A percentile compares a stretch with the other conserved stretches of the same genome.
phyloP scores from a whole-genome alignment of 257 asterid species.

The Eucommia ulmoides region DNA sequence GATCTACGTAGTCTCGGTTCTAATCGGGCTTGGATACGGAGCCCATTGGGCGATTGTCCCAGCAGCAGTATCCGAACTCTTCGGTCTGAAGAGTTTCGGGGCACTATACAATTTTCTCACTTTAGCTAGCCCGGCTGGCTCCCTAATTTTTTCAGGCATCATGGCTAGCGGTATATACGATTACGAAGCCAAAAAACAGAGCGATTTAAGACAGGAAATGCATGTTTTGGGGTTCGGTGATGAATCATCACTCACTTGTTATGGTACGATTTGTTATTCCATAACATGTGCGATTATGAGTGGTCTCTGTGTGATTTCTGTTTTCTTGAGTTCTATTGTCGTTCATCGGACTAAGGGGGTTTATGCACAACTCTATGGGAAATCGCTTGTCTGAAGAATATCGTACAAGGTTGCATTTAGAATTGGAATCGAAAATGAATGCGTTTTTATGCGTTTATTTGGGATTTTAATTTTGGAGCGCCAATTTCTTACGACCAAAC shows the following conservation, averaged over 20 bases:
- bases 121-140: slow-evolving; percentile 76
- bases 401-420: no score
- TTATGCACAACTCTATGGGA: slow-evolving; percentile 24
- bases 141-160: slow-evolving; percentile 64
- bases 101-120: slow-evolving; percentile 74
- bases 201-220: not conserved
- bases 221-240: not conserved
- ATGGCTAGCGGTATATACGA: slow-evolving; percentile 82
- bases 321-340: slow-evolving; percentile 24
- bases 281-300: slow-evolving; percentile 30
- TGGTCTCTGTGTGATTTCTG: slow-evolving; percentile 26
- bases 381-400: slow-evolving; percentile 13
- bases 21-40: slow-evolving; percentile 32
- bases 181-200: slow-evolving; percentile 63
- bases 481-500: no score
- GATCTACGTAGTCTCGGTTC: slow-evolving; percentile 25
- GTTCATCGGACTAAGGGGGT: slow-evolving; percentile 36
- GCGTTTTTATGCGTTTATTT: no score
- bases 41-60: slow-evolving; percentile 43
- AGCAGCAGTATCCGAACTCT: slow-evolving; percentile 32
- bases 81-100: slow-evolving; percentile 31
- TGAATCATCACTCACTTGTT: slow-evolving; percentile 20
- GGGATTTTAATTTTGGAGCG: no score
- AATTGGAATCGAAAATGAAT: no score
- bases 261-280: slow-evolving; percentile 29